Conservation (phyloP, 1,284 basidiomycete species). For the Moesziomyces sp. region DNA sequence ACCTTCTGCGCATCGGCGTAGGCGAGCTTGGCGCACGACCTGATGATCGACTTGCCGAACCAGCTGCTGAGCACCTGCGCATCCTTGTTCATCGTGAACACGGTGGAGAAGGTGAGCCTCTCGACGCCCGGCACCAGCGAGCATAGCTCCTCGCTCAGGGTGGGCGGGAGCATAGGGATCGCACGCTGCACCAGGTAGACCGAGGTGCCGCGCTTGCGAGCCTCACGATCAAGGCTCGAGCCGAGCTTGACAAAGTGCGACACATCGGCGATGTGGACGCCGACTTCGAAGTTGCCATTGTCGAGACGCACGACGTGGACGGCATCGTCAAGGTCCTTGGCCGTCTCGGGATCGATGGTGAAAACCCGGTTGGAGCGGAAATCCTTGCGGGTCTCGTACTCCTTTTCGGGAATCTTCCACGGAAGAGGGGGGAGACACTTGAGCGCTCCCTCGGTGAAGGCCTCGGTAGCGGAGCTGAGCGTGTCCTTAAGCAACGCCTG, state of each 20-base stretch:
- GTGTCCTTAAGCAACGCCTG: conserved; percentile 97
- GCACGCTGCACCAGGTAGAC: conserved; percentile 95
- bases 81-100: conserved; percentile 85
- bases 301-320: conserved; percentile 87
- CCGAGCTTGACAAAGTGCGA: conserved; percentile 94
- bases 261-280: conserved; percentile 94
- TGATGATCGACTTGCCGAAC: conserved; percentile 92
- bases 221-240: conserved; percentile 95
- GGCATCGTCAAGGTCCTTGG: conserved; percentile 95
- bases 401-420: conserved; percentile 93
- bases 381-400: conserved; percentile 86
- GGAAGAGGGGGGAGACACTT: conserved; percentile 94
- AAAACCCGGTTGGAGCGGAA: conserved; percentile 86
- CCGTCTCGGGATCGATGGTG: conserved; percentile 88
- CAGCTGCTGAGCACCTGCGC: conserved; percentile 85
- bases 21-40: conserved; percentile 85
- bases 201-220: conserved; percentile 93
- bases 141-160: conserved; percentile 89
- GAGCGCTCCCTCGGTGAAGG: conserved; percentile 76
- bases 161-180: conserved; percentile 94
- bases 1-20: conserved; percentile 84
- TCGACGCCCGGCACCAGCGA: conserved; percentile 87
- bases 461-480: conserved; percentile 72
- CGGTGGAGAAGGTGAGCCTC: conserved; percentile 79
- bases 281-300: conserved; percentile 89